phyloP scores from a whole-genome alignment of 2,329 filamentous ascomycete genomes.

The Didymellaceae sp. region DNA sequence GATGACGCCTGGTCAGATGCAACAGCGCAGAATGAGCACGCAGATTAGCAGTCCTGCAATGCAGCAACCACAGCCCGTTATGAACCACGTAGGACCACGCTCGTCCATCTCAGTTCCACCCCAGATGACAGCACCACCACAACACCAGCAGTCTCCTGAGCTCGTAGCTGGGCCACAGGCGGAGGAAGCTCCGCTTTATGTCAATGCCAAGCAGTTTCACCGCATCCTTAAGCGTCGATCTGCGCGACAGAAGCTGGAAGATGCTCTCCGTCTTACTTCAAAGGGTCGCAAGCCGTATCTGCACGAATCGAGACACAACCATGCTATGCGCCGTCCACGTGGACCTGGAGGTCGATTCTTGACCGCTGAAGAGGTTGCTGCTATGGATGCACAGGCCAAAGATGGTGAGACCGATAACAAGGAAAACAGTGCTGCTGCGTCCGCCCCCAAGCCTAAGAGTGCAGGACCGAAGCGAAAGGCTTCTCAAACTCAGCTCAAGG shows the following conservation, averaged over 20 bases:
- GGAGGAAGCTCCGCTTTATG: constrained; percentile 94
- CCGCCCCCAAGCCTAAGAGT: constrained; percentile 24
- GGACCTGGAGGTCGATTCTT: constrained; percentile 94
- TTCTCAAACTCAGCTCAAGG: constrained; percentile 39
- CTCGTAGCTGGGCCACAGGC: constrained; percentile 69
- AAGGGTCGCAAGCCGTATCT: constrained; percentile 97
- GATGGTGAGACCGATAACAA: constrained; percentile 47
- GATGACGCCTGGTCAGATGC: constrained; percentile 45
- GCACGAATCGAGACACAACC: constrained; percentile 96
- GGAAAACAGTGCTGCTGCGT: constrained; percentile 45
- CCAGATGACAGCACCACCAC: constrained; percentile 65
- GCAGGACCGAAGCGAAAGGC: constrained; percentile 44
- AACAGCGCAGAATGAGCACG: constrained; percentile 51
- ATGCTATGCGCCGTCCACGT: constrained; percentile 93
- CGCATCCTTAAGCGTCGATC: constrained; percentile 93
- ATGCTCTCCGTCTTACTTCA: constrained; percentile 86
- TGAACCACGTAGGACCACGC: constrained; percentile 70
- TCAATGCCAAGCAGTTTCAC: constrained; percentile 99
- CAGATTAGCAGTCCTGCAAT: constrained; percentile 57
- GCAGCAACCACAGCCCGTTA: constrained; percentile 74
- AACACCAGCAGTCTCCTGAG: constrained; percentile 79
- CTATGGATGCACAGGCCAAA: constrained; percentile 69
- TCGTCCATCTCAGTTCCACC: constrained; percentile 56
- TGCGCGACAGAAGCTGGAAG: constrained; percentile 90
- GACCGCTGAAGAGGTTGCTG: constrained; percentile 93